Evolutionary conservation across 1,139 yeast species (phyloP), one percentile per base, ranked within the genome.

Genomic region (Magnusiomyces suaveolens): DNA sequence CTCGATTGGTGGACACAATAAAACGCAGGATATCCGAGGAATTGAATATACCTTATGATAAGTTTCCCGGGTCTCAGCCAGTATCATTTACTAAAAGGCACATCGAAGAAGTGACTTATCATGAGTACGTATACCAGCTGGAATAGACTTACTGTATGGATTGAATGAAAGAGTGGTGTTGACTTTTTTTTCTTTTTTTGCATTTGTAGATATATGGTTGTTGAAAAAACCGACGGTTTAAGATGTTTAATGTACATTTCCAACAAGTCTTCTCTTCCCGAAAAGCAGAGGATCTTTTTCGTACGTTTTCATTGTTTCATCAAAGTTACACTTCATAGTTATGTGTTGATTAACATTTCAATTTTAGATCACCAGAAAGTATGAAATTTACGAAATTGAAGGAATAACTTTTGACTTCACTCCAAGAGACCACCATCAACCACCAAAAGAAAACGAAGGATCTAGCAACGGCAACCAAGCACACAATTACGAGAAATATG

Each of bases 171-270:
- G n/a, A n/a, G n/a, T n/a, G n/a, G n/a, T 20, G 18, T 12, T 46
- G n/a, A 24, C 43, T 38, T 2, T 39, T 39, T 21, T 8, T 36
- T n/a, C 39, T 23, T 38, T 44, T 33, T 46, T 14, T n/a, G 21
- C 33, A 25, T 33, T 46, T 36, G 8, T n/a, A 36, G 41, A 3
- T 36, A 14, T 36, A 36, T 8, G 18, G 98, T 92, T 0, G 92
- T 98, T 72, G 99, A 94, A 66, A 94, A 94, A 68, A 82, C 95
- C 0, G 98, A 94, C 69, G 99, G 99, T 0, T 73, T 92, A 54
- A 75, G 99, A 55, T 87, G 95, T 58, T 72, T 92, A 47, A 73
- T 87, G 64, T 90, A 86, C 64, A 83, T 88, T 1, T 81, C 87
- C 2, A 84, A 83, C 23, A 63, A 62, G 25, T 48, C 56, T 2